These are phyloP conservation scores for Aurinia saxatilis DNA, from an alignment of 345 rosid genomes.

Conservation along the genomic window DNA sequence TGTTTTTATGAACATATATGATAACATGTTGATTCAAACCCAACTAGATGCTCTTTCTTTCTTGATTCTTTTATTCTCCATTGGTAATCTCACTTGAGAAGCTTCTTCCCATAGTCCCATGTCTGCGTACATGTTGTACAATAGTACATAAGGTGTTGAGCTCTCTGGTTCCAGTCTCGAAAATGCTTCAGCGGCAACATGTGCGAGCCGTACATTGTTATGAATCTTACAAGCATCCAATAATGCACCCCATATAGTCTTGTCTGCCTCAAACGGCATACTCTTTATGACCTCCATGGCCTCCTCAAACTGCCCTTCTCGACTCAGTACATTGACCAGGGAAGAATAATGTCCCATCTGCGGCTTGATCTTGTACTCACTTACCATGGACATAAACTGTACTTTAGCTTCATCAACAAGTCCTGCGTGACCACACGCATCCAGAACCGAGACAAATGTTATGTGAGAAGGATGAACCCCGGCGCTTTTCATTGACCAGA, in stretches of 20 bases:
- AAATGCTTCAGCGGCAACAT: conserved; percentile 61
- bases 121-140: conserved; percentile 62
- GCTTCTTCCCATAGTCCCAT: conserved; percentile 63
- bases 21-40: conserved; percentile 32
- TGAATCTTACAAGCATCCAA: conserved; percentile 58
- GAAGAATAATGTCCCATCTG: conserved; percentile 61
- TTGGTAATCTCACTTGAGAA: conserved; percentile 37
- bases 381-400: conserved; percentile 47
- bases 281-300: conserved; percentile 45
- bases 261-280: conserved; percentile 63
- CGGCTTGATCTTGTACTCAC: conserved; percentile 44
- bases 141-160: conserved; percentile 57
- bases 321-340: conserved; percentile 46
- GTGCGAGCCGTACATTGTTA: conserved; percentile 45
- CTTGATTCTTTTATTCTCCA: conserved; percentile 46
- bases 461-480: conserved; percentile 50
- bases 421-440: conserved; percentile 65
- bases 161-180: conserved; percentile 61
- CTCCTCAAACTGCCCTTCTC: conserved; percentile 53
- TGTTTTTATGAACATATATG: neutral
- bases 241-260: conserved; percentile 75
- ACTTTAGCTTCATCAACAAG: conserved; percentile 49
- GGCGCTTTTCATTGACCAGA: conserved; percentile 40
- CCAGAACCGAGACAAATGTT: conserved; percentile 60
- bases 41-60: conserved; percentile 50